A percentile compares a stretch with the other conserved stretches of the same genome.
Conservation (phyloP, 768 basidiomycete genomes). For the Lentinula sp. region DNA sequence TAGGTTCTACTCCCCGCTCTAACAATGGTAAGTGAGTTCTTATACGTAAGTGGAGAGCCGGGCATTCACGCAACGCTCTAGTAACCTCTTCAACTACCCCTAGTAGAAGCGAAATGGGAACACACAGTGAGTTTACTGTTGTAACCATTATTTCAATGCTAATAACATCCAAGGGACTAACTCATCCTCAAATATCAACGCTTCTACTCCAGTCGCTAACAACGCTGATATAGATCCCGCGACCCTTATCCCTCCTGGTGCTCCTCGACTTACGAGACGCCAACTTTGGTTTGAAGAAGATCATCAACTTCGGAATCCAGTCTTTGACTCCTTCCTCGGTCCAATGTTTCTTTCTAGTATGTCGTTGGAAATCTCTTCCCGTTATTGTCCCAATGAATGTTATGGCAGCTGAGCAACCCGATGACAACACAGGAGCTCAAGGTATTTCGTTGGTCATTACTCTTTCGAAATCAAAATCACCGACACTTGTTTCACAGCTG, state of each 20-base stretch:
- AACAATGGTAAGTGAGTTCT: background rate
- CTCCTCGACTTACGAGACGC: background rate
- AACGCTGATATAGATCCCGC: background rate
- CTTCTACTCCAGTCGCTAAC: background rate
- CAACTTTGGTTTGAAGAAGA: background rate
- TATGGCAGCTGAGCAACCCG: background rate
- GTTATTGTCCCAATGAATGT: background rate
- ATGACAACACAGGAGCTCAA: background rate
- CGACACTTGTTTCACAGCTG: background rate
- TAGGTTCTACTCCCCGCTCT: background rate
- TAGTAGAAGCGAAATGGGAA: background rate
- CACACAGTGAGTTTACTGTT: background rate
- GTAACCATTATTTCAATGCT: background rate
- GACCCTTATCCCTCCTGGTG: background rate
- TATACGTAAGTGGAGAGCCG: background rate
- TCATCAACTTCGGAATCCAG: background rate
- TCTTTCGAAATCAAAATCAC: background rate
- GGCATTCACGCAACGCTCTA: background rate
- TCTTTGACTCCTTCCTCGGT: background rate
- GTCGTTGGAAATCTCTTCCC: background rate
- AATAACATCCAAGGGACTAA: background rate
- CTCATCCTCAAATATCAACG: background rate
- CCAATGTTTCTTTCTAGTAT: background rate
- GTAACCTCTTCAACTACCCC: background rate
- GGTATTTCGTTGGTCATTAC: background rate